Evolutionary conservation across 768 basidiomycete genomes (phyloP).

Genomic region (Trametes gibbosa): DNA sequence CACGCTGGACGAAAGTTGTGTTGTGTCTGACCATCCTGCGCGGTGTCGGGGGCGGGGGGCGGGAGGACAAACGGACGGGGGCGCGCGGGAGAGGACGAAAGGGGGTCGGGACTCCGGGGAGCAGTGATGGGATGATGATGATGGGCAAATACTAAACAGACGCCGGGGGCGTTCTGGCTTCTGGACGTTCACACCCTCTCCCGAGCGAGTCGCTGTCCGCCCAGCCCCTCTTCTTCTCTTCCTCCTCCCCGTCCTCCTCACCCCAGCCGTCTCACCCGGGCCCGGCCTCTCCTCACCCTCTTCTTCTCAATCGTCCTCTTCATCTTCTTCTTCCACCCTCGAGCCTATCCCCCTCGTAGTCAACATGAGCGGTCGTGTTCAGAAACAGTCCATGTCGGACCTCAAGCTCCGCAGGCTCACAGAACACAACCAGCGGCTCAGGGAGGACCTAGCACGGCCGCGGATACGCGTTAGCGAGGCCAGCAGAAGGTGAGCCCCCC

Average conservation of each 20-base stretch:
- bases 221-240: background rate
- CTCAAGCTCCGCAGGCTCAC: slow-evolving; percentile 74
- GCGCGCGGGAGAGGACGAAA: background rate
- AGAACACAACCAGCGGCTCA: slow-evolving; percentile 71
- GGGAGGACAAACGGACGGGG: background rate
- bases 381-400: slow-evolving; percentile 76
- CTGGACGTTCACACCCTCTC: background rate
- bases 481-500: slow-evolving; percentile 49
- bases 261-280: slow-evolving; percentile 1
- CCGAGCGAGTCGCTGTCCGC: background rate
- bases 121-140: background rate
- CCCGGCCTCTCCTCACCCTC: slow-evolving; percentile 2
- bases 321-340: background rate
- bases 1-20: slow-evolving; percentile 17
- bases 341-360: background rate
- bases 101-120: slow-evolving; percentile 1
- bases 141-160: background rate
- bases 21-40: slow-evolving; percentile 19
- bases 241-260: slow-evolving; percentile 1
- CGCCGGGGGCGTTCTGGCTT: background rate
- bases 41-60: background rate
- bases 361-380: slow-evolving; percentile 29
- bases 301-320: background rate
- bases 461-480: slow-evolving; percentile 74
- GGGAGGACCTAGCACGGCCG: slow-evolving; percentile 71